A percentile compares a stretch with the other conserved stretches of the same genome.
Evolutionary conservation across 2,329 filamentous ascomycete genomes (phyloP).

Genomic region (Camillea tinctor): DNA sequence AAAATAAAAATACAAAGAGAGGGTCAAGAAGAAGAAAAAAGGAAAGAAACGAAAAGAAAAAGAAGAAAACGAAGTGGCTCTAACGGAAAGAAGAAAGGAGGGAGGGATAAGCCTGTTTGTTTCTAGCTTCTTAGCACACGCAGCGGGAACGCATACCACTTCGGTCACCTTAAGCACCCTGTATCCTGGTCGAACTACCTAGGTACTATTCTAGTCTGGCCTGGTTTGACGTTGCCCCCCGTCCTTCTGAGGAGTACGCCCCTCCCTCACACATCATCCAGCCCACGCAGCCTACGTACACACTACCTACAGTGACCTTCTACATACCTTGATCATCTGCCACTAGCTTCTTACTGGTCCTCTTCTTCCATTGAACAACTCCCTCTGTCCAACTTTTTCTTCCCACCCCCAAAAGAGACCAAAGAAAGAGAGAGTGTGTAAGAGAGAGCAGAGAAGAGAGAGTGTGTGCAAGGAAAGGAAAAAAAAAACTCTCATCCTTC

Average conservation of each 20-base stretch:
- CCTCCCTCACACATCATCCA: neutral
- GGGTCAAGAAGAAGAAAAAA: too few species aligned
- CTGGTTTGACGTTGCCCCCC: neutral
- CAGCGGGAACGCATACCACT: neutral
- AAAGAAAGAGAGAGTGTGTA: too few species aligned
- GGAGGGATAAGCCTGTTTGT: neutral
- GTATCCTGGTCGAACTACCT: neutral
- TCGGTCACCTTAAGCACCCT: neutral
- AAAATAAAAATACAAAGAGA: neutral
- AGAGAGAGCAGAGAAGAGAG: constrained; percentile 1
- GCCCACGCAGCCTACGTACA: neutral
- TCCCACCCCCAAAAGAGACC: neutral
- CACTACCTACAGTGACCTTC: neutral
- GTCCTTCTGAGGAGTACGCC: neutral
- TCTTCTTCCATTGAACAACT: neutral
- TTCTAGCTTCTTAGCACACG: neutral
- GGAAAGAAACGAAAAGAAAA: neutral
- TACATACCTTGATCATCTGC: neutral
- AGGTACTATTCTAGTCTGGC: neutral
- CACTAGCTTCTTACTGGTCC: neutral
- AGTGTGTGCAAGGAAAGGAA: too few species aligned
- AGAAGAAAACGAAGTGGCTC: neutral
- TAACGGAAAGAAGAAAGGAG: neutral
- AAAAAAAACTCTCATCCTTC: constrained; percentile 7
- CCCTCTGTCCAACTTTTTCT: constrained; percentile 2